Conservation (phyloP, 371 early-diverging fungal genomes). For the Ecytonucleospora hepatopenaei region DNA sequence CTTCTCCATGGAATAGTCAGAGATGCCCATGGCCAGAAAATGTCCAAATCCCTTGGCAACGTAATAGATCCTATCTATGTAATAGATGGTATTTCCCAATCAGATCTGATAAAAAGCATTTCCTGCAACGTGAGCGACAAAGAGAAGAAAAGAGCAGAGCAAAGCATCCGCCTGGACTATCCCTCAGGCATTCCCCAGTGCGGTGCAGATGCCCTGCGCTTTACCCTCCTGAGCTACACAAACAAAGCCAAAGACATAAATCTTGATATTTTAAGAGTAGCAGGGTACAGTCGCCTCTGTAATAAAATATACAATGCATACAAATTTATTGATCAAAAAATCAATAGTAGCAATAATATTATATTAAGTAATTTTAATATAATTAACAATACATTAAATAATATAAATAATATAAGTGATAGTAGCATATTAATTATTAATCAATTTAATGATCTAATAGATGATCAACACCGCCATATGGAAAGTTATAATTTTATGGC, state of each 20-base stretch:
- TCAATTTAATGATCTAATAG: slow-evolving; percentile 69
- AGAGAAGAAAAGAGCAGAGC: slow-evolving; percentile 67
- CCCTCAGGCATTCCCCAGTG: slow-evolving; percentile 94
- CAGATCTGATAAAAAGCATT: slow-evolving; percentile 66
- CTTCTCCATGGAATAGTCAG: slow-evolving; percentile 96
- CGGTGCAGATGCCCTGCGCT: slow-evolving; percentile 95
- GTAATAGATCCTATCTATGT: slow-evolving; percentile 96
- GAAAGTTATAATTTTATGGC: slow-evolving; percentile 79
- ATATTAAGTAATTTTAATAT: slow-evolving; percentile 1
- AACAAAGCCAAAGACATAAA: slow-evolving; percentile 78
- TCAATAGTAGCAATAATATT: background rate
- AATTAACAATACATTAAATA: background rate
- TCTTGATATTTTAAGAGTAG: slow-evolving; percentile 82
- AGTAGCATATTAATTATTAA: slow-evolving; percentile 61
- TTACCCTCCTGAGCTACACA: slow-evolving; percentile 79
- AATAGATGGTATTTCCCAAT: slow-evolving; percentile 75
- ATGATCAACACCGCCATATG: slow-evolving; percentile 65
- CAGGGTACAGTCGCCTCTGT: slow-evolving; percentile 94
- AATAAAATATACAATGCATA: slow-evolving; percentile 96
- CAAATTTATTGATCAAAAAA: slow-evolving; percentile 17
- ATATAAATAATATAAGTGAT: too few relatives aligned
- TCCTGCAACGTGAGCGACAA: slow-evolving; percentile 67
- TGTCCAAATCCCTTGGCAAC: slow-evolving; percentile 93
- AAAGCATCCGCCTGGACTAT: slow-evolving; percentile 69
- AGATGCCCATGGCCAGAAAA: slow-evolving; percentile 96